Evolutionary conservation across 495 filamentous ascomycete genomes (phyloP), one percentile per base, ranked within the genome.

Genomic region (Hypoxylon trugodes): DNA sequence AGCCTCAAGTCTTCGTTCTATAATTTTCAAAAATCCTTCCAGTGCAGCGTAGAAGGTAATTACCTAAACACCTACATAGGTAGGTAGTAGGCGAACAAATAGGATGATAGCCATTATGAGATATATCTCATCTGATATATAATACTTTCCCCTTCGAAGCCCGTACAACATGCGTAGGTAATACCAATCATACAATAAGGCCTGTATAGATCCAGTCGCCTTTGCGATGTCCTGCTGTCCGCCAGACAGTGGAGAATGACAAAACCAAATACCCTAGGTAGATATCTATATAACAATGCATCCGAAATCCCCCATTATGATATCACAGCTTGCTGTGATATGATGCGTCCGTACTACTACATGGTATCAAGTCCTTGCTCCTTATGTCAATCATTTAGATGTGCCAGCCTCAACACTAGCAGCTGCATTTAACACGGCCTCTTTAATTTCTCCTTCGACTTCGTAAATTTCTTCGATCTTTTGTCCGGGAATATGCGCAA

Each of bases 401-500:
- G 18, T 15, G 32, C 24, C 19, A 22, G 50, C 28, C 16, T 40
- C 33, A 28, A 13, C 6, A 30, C 18, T n/a, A 18, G 42, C 28
- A 43, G 28, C 43, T 16, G 24, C 9, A 25, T 38, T 6, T 25
- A 49, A 1, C 18, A 30, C 37, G 16, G 13, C 30, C 51, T 41
- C 18, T 51, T 40, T 50, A 8, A 24, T 15, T 24, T 69, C 74
- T 24, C 73, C 76, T 1, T 76, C 77, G 32, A 79, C 76, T 43
- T 82, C 82, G 55, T 80, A 82, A 16, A 84, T 80, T 43, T 84
- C 81, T 45, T 84, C 81, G 16, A 80, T 80, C 53, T 82, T 82
- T 54, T 84, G 77, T 0, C 80, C 85, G 0, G 80, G 80, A 0
- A 71, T 62, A 21, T 62, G 72, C 5, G 74, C 45, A 28, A 85